Percentiles rank a stretch among this genome's conserved stretches.
phyloP scores from a whole-genome alignment of 2,329 filamentous ascomycete genomes.

The Geoglossum cookeanum region DNA sequence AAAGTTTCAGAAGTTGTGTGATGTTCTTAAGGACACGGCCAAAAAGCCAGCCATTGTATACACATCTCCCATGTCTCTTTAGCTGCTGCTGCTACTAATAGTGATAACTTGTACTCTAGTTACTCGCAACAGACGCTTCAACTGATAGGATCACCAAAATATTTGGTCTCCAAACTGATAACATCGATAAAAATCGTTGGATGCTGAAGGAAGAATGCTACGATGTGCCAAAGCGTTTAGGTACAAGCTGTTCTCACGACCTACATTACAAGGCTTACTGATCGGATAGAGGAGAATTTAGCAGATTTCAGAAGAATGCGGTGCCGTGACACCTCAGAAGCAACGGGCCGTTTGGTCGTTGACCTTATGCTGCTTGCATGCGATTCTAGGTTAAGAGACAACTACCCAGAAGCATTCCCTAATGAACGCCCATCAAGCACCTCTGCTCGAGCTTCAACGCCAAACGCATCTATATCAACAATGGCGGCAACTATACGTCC shows the following conservation, averaged over 20 bases:
- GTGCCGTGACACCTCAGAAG: background rate
- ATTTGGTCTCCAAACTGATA: background rate
- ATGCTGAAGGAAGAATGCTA: background rate
- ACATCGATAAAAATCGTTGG: background rate
- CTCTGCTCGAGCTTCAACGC: background rate
- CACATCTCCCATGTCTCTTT: background rate
- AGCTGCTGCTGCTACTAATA: background rate
- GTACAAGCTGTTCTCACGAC: background rate
- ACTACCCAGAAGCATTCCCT: conserved; percentile 1
- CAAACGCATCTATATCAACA: conserved; percentile 1
- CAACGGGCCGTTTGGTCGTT: background rate
- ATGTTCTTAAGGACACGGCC: background rate
- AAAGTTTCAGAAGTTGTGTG: background rate
- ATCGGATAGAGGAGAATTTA: conserved; percentile 1
- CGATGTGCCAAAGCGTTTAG: conserved; percentile 1
- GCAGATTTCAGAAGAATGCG: conserved; percentile 1
- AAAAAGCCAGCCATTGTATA: background rate
- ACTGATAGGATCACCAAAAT: background rate
- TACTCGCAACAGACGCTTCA: background rate
- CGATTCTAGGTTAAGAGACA: background rate
- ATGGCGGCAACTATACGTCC: background rate
- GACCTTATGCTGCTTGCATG: conserved; percentile 1
- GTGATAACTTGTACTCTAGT: background rate
- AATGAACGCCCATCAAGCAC: background rate
- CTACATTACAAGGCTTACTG: background rate